A percentile compares a stretch with the other conserved stretches of the same genome.
These are phyloP conservation scores for Astragalus membranaceus DNA, from an alignment of 306 rosid species.

Conservation along the genomic window DNA sequence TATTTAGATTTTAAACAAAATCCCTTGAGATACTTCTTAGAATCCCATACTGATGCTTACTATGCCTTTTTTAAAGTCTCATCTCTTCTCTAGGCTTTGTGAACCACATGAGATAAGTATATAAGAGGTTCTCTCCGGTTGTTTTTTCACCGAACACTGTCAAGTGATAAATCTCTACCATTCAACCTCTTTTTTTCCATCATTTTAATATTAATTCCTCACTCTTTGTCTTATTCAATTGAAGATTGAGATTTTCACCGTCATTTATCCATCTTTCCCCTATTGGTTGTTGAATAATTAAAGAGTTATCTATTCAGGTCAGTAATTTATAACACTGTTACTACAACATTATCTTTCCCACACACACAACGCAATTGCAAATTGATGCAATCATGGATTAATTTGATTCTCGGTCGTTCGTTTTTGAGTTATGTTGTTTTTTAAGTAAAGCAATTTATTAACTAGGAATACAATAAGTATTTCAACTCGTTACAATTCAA, in stretches of 20 bases:
- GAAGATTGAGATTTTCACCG: too few relatives aligned
- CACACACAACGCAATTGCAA: not conserved
- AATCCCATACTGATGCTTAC: slow-evolving; percentile 11
- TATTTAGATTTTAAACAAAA: slow-evolving; percentile 25
- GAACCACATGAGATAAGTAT: not conserved
- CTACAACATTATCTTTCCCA: not conserved
- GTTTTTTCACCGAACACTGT: too few relatives aligned
- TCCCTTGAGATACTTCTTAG: slow-evolving; percentile 20
- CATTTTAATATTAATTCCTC: too few relatives aligned
- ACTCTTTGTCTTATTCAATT: too few relatives aligned
- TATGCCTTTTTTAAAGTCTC: not conserved
- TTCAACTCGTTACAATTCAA: too few relatives aligned
- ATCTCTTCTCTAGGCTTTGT: not conserved
- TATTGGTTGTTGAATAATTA: not conserved
- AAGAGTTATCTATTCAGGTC: not conserved
- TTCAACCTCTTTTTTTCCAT: too few relatives aligned
- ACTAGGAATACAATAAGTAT: too few relatives aligned
- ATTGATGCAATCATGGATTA: too few relatives aligned
- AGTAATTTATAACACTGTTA: not conserved
- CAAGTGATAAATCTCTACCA: too few relatives aligned
- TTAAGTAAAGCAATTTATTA: too few relatives aligned
- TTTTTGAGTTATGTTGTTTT: too few relatives aligned
- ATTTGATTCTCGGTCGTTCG: too few relatives aligned
- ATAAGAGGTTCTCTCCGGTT: not conserved
- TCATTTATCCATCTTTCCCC: not conserved